A percentile compares a stretch with the other conserved stretches of the same genome.
These are phyloP conservation scores for Pugionium dolabratum DNA, from an alignment of 345 rosid species.

Conservation along the genomic window DNA sequence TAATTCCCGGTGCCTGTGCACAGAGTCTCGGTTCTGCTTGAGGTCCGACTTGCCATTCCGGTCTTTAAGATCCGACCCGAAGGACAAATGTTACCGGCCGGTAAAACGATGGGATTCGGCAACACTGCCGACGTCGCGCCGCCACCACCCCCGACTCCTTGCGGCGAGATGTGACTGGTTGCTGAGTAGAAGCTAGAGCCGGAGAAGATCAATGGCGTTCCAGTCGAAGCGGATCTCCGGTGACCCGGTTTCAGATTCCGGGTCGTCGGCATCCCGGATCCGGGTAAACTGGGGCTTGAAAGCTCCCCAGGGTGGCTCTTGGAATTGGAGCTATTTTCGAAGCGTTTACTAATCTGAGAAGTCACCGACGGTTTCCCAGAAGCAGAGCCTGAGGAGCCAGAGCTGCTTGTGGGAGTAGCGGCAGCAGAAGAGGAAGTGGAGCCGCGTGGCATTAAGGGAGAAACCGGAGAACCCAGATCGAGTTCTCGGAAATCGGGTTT, in stretches of 20 bases:
- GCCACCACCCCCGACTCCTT: neutral
- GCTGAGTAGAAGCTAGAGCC: slow-evolving; percentile 52
- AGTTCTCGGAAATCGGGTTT: slow-evolving; percentile 90
- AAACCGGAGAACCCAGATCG: slow-evolving; percentile 93
- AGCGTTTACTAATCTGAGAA: slow-evolving; percentile 34
- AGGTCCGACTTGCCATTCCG: slow-evolving; percentile 50
- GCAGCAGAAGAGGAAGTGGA: slow-evolving; percentile 34
- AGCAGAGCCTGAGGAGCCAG: slow-evolving; percentile 38
- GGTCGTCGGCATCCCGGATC: slow-evolving; percentile 42
- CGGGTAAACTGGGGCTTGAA: slow-evolving; percentile 38
- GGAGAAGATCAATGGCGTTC: slow-evolving; percentile 71
- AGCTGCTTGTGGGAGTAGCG: slow-evolving; percentile 40
- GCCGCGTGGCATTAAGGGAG: slow-evolving; percentile 64
- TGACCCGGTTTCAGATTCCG: slow-evolving; percentile 53
- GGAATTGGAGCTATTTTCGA: no score
- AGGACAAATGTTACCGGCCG: slow-evolving; percentile 46
- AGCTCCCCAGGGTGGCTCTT: slow-evolving; percentile 66
- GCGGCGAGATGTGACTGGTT: slow-evolving; percentile 14
- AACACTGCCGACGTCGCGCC: slow-evolving; percentile 43
- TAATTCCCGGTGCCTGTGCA: slow-evolving; percentile 80
- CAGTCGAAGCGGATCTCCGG: slow-evolving; percentile 80
- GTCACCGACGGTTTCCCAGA: slow-evolving; percentile 35
- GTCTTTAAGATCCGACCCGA: slow-evolving; percentile 67
- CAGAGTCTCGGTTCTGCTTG: slow-evolving; percentile 58
- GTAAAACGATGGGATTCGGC: slow-evolving; percentile 50